Percentiles rank a stretch among this genome's conserved stretches.
phyloP scores from a whole-genome alignment of 1,139 yeast genomes.

The Kazachstania sp. region DNA sequence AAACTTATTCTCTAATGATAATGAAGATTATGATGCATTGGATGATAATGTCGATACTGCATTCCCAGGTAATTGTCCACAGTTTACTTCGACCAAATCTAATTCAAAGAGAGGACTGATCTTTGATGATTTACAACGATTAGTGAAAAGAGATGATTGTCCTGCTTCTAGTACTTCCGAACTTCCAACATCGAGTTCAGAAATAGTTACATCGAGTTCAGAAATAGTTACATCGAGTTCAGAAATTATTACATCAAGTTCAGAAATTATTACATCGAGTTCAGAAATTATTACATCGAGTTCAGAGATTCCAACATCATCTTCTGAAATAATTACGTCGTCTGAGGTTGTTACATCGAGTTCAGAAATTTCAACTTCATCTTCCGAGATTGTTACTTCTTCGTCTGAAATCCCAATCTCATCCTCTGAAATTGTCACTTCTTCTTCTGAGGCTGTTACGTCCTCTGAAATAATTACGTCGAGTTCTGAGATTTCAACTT shows the following conservation, averaged over 20 bases:
- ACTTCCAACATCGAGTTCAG: neutral
- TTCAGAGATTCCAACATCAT: no score
- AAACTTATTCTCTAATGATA: neutral
- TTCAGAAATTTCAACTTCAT: neutral
- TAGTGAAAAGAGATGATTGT: neutral
- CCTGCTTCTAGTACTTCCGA: neutral
- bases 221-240: no score
- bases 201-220: no score
- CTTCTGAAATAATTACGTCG: neutral
- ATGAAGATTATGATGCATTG: neutral
- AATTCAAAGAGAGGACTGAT: no score
- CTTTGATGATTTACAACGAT: neutral
- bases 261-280: no score
- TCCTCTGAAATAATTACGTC: neutral
- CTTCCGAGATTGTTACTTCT: neutral
- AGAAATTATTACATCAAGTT: no score
- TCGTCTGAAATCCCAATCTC: neutral
- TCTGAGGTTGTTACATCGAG: neutral
- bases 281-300: no score
- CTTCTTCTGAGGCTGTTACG: neutral
- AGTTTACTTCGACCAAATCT: neutral
- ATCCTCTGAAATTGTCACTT: neutral
- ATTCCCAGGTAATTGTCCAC: constrained; percentile 1
- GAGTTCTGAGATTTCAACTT: neutral
- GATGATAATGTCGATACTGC: neutral